Evolutionary conservation across 345 rosid species (phyloP), one percentile per base, ranked within the genome.

Genomic region (Acer yangbiense): DNA sequence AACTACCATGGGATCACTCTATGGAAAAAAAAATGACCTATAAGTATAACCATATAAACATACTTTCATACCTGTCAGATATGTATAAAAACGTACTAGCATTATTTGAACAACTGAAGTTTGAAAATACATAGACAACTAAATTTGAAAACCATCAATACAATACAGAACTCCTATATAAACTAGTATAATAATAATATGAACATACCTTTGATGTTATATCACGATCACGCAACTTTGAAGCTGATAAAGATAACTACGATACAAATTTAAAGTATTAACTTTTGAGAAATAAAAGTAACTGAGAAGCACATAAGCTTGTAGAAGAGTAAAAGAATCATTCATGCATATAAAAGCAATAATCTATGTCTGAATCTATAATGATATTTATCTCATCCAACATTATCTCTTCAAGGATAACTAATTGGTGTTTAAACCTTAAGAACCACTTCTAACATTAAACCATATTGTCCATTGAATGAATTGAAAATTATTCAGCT

Each of bases 1-100:
- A 86, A 90, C 89, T 71, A 84, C 86, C 94, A 93, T 87, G 0
- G 98, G 97, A 77, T 95, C 98, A 82, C 98, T 95, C 98, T 93
- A 75, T 79, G 83, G 76, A 29, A 83, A 66, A 72, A 76, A 25
- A 76, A 74, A 25, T n/a, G 65, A 32, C 35, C 35, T 32, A 32
- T 32, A 32, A 32, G 35, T 32, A 3, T 32, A 32, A 32, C 35
- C 35, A 32, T 32, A 32, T 32, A 32, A 32, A 32, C 35, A 32
- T 32, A 32, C 35, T 32, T 32, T 4, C 6, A 4, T 32, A 32
- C 35, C 3, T 32, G 35, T 32, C 35, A 32, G 35, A 32, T 32
- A 32, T 32, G 35, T 32, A 3, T 32, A 32, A 32, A 32, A 32
- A 3, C 6, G 35, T 5, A 43, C 1, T 20, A 43, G 52, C 16